Evolutionary conservation across 768 basidiomycete genomes (phyloP), one percentile per base, ranked within the genome.

Genomic region (Calocybe cyanea): DNA sequence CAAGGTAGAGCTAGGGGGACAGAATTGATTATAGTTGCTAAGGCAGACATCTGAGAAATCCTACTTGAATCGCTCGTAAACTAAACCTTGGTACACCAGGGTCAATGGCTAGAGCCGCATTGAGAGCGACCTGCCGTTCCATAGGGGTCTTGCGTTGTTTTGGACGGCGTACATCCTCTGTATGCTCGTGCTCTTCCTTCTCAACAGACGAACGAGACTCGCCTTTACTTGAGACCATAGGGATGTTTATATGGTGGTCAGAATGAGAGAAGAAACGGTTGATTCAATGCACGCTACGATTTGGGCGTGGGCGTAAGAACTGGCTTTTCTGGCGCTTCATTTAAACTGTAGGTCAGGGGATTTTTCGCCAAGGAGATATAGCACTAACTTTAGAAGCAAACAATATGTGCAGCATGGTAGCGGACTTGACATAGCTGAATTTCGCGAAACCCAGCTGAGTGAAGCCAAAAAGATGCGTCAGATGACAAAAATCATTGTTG

Each of bases 31-130:
- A n/a, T n/a, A n/a, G n/a, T n/a, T n/a, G n/a, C n/a, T n/a, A n/a
- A n/a, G n/a, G n/a, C n/a, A n/a, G n/a, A n/a, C n/a, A n/a, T n/a
- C n/a, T n/a, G n/a, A n/a, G n/a, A n/a, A n/a, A 31, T 23, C 60
- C 36, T 33, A 68, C 71, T 58, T 73, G 67, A 15, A 69, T 44
- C 15, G 72, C 72, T 13, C 64, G 57, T 47, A 57, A 52, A 37
- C 65, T 68, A 51, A 63, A 69, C 42, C 61, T 48, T 24, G 50
- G 51, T 7, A 72, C 66, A 13, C 74, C 73, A 31, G 72, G 70
- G 56, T 76, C 73, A 8, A 71, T 51, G 43, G 63, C 61, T 30
- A 71, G 50, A 15, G 72, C 73, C 20, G 62, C 67, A 20, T 64
- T 57, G 28, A 76, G 59, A 17, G 66, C 71, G 7, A 54, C 52